Percentiles rank a stretch among this genome's conserved stretches.
phyloP scores from a whole-genome alignment of 352 stramenopile species.

The Pythium vanterpoolii region DNA sequence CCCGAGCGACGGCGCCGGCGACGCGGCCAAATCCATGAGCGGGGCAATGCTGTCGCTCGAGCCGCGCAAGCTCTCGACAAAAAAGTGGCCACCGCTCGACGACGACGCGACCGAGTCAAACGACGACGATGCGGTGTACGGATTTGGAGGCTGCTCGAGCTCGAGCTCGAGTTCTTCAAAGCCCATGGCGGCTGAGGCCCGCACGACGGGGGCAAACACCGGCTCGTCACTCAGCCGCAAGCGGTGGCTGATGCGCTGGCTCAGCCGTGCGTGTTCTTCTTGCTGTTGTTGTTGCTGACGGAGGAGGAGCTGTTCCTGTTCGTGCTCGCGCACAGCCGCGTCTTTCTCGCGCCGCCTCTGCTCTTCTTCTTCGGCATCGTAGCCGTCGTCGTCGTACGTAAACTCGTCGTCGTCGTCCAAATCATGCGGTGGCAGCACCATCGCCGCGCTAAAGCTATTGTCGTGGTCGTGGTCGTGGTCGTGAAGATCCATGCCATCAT shows the following conservation, averaged over 20 bases:
- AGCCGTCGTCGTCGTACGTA: conserved; percentile 5
- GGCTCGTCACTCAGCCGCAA: conserved; percentile 20
- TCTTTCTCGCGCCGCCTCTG: conserved; percentile 1
- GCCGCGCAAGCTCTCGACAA: conserved; percentile 22
- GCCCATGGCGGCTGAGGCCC: not conserved
- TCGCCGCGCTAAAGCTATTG: conserved; percentile 11
- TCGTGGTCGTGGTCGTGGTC: not conserved
- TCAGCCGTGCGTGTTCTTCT: not conserved
- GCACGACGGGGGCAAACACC: conserved; percentile 2
- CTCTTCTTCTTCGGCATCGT: conserved; percentile 18
- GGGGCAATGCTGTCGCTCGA: conserved; percentile 21
- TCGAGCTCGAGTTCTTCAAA: not conserved
- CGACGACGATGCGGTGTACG: conserved; percentile 2
- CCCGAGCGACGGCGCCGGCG: not conserved
- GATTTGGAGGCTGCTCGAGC: not conserved
- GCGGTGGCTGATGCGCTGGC: conserved; percentile 1
- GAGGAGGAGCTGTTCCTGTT: not conserved
- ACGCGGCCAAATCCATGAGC: conserved; percentile 17
- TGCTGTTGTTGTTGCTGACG: conserved; percentile 7
- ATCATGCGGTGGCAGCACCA: not conserved
- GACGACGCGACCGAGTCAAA: conserved; percentile 15
- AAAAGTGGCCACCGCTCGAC: conserved; percentile 7
- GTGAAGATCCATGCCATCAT: conserved; percentile 3
- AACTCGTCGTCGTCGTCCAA: conserved; percentile 1
- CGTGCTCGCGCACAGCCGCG: not conserved